A percentile compares a stretch with the other conserved stretches of the same genome.
phyloP scores from a whole-genome alignment of 495 filamentous ascomycete species.

The Lepidopterella palustris region DNA sequence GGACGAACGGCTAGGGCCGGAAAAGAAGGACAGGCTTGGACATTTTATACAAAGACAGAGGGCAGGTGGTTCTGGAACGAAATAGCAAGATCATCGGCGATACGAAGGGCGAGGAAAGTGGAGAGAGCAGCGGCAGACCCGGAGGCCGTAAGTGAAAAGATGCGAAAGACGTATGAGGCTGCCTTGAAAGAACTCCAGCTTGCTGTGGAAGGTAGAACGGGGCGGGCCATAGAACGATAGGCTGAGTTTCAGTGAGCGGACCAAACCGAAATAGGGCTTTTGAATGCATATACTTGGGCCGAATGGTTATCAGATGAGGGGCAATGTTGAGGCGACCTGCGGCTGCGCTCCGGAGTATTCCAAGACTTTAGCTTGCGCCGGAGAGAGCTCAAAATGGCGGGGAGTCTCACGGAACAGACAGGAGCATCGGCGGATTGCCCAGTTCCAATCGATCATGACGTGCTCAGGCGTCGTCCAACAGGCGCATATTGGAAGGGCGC shows the following conservation, averaged over 20 bases:
- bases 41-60: slow-evolving; percentile 68
- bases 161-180: slow-evolving; percentile 19
- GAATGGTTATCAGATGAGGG: neutral
- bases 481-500: neutral
- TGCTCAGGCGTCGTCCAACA: neutral
- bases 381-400: no score
- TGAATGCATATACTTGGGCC: neutral
- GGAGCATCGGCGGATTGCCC: no score
- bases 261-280: neutral
- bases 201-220: slow-evolving; percentile 20
- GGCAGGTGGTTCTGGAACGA: slow-evolving; percentile 82
- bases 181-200: slow-evolving; percentile 23
- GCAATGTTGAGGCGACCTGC: neutral
- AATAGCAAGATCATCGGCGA: slow-evolving; percentile 46
- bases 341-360: neutral
- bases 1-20: slow-evolving; percentile 86
- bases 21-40: slow-evolving; percentile 71
- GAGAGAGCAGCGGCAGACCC: slow-evolving; percentile 8
- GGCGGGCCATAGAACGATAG: neutral
- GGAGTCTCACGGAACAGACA: no score
- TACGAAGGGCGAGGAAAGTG: slow-evolving; percentile 21
- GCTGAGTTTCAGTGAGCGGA: neutral
- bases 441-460: neutral
- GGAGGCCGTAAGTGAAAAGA: slow-evolving; percentile 10
- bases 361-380: no score